Evolutionary conservation across 2,329 filamentous ascomycete genomes (phyloP).

Genomic region (Neofusicoccum ribis): DNA sequence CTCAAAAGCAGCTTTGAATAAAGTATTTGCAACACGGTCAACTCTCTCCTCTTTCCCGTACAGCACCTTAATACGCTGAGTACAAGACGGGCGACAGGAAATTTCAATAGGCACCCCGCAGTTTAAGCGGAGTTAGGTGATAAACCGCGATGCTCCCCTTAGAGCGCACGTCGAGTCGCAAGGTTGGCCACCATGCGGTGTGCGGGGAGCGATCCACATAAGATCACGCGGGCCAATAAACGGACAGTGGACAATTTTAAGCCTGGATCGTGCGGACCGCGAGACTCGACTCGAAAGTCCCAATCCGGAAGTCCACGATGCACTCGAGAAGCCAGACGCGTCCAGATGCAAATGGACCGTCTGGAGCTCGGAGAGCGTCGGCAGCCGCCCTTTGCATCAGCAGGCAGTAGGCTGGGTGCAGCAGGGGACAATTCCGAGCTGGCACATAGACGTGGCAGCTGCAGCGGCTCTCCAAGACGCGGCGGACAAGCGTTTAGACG

Average conservation of each 20-base stretch:
- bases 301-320: constrained; percentile 2
- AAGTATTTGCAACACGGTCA: constrained; percentile 13
- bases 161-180: neutral
- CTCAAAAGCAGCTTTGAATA: neutral
- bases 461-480: neutral
- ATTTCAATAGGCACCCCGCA: neutral
- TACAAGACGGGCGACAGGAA: neutral
- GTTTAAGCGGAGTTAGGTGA: neutral
- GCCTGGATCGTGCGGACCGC: neutral
- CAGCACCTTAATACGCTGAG: neutral
- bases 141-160: neutral
- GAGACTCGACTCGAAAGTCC: neutral
- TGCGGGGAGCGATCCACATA: neutral
- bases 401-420: neutral
- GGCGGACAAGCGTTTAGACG: neutral
- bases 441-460: neutral
- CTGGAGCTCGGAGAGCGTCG: neutral
- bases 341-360: neutral
- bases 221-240: neutral
- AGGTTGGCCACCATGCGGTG: neutral
- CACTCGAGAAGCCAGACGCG: neutral
- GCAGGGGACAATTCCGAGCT: neutral
- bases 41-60: neutral
- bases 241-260: neutral
- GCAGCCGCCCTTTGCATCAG: neutral